phyloP scores from a whole-genome alignment of 2,329 filamentous ascomycete genomes.

The Talaromyces sp. region DNA sequence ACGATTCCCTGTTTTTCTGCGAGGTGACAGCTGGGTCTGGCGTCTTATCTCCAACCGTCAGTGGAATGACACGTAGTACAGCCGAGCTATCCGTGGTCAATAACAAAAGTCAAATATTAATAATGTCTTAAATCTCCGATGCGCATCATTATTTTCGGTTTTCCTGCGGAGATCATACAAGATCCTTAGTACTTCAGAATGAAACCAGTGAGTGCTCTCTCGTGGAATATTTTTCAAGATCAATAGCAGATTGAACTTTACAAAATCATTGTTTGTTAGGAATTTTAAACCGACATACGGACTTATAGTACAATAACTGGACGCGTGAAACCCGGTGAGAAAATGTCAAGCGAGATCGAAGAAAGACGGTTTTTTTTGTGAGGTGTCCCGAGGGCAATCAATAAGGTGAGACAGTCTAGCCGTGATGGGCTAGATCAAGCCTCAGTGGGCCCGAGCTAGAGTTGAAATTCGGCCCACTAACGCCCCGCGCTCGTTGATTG shows the following conservation, averaged over 20 bases:
- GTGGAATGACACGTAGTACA: not conserved
- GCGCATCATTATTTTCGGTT: not conserved
- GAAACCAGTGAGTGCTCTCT: not conserved
- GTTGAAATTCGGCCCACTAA: not conserved
- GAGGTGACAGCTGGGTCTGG: not conserved
- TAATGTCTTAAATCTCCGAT: not conserved
- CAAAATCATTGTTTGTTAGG: too few species aligned
- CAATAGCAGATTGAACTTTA: too few species aligned
- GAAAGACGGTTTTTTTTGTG: not conserved
- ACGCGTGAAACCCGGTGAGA: not conserved
- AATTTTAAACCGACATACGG: not conserved
- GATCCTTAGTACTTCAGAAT: not conserved
- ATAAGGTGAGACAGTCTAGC: not conserved
- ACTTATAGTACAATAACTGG: not conserved
- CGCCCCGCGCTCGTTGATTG: not conserved
- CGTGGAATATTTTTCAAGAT: too few species aligned
- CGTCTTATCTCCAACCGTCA: not conserved
- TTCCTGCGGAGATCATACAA: not conserved
- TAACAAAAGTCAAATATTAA: not conserved
- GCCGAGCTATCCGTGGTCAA: not conserved
- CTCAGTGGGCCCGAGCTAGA: not conserved
- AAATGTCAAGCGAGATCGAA: not conserved
- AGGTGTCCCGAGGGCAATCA: not conserved
- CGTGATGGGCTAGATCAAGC: not conserved
- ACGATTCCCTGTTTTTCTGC: not conserved